Percentiles rank a stretch among this genome's conserved stretches.
phyloP scores from a whole-genome alignment of 2,329 filamentous ascomycete species.

The Thelonectria olida region DNA sequence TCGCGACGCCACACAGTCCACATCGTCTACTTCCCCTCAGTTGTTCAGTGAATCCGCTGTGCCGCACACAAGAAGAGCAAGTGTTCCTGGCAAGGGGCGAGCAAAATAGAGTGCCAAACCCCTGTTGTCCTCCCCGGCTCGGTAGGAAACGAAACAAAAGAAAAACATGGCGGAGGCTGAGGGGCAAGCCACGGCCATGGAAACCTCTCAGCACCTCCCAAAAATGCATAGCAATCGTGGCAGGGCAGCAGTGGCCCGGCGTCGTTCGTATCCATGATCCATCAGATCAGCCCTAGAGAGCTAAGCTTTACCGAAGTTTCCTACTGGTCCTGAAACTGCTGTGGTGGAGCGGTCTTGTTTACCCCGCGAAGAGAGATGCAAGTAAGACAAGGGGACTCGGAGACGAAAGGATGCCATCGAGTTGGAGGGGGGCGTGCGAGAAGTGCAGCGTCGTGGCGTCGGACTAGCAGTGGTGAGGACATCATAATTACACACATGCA shows the following conservation, averaged over 20 bases:
- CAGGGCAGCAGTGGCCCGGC: neutral
- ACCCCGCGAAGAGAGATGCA: neutral
- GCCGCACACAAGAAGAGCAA: neutral
- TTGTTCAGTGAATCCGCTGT: too few species aligned
- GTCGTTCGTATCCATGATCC: neutral
- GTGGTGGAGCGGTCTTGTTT: neutral
- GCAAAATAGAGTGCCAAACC: neutral
- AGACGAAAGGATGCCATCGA: neutral
- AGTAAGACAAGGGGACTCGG: neutral
- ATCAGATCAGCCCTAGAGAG: neutral
- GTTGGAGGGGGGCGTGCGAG: neutral
- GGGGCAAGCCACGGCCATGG: neutral
- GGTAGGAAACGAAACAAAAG: neutral
- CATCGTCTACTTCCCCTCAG: too few species aligned
- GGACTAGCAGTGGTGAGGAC: neutral
- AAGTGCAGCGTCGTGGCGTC: too few species aligned
- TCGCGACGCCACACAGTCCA: too few species aligned
- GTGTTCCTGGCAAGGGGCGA: neutral
- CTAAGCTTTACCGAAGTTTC: neutral
- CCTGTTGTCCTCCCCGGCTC: too few species aligned
- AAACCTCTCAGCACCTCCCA: neutral
- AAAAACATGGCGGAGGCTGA: neutral
- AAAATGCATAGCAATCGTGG: neutral
- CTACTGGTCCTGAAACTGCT: neutral
- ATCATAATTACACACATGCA: neutral